Base-by-base conservation (phyloP, 257 asterid species). In the Primulina tabacum region DNA sequence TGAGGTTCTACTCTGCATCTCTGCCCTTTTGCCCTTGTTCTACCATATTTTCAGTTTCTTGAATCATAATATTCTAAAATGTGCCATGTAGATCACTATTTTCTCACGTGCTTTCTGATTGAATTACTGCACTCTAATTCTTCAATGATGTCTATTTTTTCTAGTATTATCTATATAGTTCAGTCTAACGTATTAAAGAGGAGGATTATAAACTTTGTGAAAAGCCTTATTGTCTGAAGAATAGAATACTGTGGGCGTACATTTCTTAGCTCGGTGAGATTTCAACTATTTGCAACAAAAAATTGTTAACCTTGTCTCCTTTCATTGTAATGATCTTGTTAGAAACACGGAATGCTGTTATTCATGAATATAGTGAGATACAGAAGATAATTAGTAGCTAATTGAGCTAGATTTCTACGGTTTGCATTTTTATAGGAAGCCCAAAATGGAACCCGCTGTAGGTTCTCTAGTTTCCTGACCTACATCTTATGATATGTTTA, bases 1-100 rank as follows among this genome's bases (percentile, higher is more conserved):
- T 55, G 99, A 94, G 99, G 99, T 94, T 83, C 64, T 73, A 34
- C 77, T 80, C 62, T 10, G 29, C 47, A 65, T 68, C 17, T 43
- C 55, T 43, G 55, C 34, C 4, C 16, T 65, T 63, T 21, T 72
- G 32, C 76, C 18, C 10, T 62, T 67, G 63, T 28, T 71, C 57
- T 69, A 33, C 20, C 71, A 16, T 78, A 26, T 32, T 64, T 69
- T 40, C 65, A 14, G 64, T 73, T 59, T 30, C 10, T 17, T 68
- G 28, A 47, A 50, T 64, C 26, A 24, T 43, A 24, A 37, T 37
- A 21, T 73, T 67, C 20, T 32, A 38, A 60, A 56, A 64, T 21
- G 53, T 30, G 40, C 60, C 61, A 11, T 12, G 10, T 35, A 29
- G 43, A 53, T 24, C 24, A 40, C 62, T 55, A 9, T 53, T 78